Base-by-base conservation (phyloP, 768 basidiomycete species). In the Phlebiopsis flavidoalba region DNA sequence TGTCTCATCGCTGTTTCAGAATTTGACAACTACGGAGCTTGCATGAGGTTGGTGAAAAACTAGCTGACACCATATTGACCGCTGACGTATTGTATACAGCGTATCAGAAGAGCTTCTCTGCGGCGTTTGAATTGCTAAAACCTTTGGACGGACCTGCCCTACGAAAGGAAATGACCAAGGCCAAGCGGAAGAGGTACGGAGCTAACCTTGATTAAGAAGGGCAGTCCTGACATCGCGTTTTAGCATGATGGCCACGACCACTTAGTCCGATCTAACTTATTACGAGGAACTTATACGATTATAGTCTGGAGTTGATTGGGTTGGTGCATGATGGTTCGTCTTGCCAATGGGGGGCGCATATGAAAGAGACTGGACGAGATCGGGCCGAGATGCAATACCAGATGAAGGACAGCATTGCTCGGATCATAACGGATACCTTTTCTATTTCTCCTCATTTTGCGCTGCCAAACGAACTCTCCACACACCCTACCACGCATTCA, bases 121-220 rank as follows among this genome's bases (percentile, higher is more conserved):
- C 69, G 95, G n/a, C 97, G 10, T 99, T 99, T 70, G 97, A 99
- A 74, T 78, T 98, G 56, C 84, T 99, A 61, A 98, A 98, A 74
- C 95, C 95, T 17, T 79, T 98, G 66, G 95, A 98, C 69, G 93
- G 92, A 8, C 89, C 94, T 24, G 95, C 95, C 31, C 76, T 98
- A 66, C 89, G 94, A 66, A 98, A 98, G 75, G 95, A 98, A 74
- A 97, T 98, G 95, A 95, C 93, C 46, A 97, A 97, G 76, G 93
- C 93, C 55, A 97, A 96, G 76, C 91, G 95, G 81, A 97, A 97
- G 83, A 96, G 93, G 93, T 91, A 62, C 57, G 78, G 11, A 31
- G 14, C 46, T 31, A 31, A 31, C 26, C 26, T 31, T 31, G 26
- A 31, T 31, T 6, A 31, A 31, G 6, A 31, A 31, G 26, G 26